phyloP scores from a whole-genome alignment of 2,329 filamentous ascomycete genomes.

The Elsinoe batatas region DNA sequence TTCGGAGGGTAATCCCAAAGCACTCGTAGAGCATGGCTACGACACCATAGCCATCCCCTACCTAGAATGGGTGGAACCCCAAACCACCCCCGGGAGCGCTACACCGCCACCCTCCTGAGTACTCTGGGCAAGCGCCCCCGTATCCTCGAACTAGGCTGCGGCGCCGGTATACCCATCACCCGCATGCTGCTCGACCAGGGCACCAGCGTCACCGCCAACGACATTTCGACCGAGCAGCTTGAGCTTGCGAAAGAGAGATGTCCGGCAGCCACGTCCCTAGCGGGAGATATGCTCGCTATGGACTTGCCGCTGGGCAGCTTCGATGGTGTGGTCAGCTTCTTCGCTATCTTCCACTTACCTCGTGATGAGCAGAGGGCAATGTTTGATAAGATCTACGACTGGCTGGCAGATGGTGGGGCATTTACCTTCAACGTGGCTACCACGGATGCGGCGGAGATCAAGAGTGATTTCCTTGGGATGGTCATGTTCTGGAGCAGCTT shows the following conservation, averaged over 20 bases:
- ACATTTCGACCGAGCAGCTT: conserved; percentile 20
- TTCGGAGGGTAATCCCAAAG: conserved; percentile 14
- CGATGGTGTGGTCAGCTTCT: conserved; percentile 19
- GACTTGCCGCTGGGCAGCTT: conserved; percentile 16
- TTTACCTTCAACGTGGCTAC: conserved; percentile 20
- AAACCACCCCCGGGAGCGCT: conserved; percentile 25
- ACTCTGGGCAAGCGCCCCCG: conserved; percentile 16
- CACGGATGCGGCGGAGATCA: conserved; percentile 21
- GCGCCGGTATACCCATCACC: conserved; percentile 29
- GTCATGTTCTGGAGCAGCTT: conserved; percentile 24
- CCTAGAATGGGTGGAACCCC: conserved; percentile 27
- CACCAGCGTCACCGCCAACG: conserved; percentile 19
- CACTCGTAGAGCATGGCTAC: conserved; percentile 23
- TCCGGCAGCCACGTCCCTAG: conserved; percentile 14
- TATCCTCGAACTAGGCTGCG: conserved; percentile 35
- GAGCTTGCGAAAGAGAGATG: conserved; percentile 19
- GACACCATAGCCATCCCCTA: conserved; percentile 30
- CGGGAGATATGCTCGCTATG: conserved; percentile 20
- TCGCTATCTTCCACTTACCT: conserved; percentile 22
- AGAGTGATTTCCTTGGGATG: conserved; percentile 21
- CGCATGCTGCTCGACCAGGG: conserved; percentile 20
- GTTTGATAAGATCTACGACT: conserved; percentile 17
- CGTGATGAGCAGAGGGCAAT: conserved; percentile 19
- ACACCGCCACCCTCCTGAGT: conserved; percentile 25
- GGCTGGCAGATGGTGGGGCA: conserved; percentile 19